Evolutionary conservation across 164 flowering plant species (phyloP), one percentile per base, ranked within the genome.

Genomic region (Macadamia integrifolia): DNA sequence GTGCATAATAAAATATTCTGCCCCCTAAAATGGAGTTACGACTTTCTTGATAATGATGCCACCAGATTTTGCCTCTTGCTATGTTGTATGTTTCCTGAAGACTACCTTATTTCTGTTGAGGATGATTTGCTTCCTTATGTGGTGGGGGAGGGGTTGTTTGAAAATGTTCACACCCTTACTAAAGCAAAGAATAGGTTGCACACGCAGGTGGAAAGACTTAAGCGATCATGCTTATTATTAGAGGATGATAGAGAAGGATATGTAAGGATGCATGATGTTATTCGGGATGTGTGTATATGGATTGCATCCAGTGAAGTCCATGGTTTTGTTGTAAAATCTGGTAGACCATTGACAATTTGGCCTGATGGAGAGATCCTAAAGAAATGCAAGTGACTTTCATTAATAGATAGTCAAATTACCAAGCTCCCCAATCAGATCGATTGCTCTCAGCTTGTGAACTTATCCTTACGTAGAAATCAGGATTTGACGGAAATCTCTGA

Each of bases 51-150:
- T 32, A 31, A 31, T 9, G 61, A 76, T 2, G 68, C 68, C 9
- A 59, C 40, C 3, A 73, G 66, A 42, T 58, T 15, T 15, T 55
- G 52, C 17, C 76, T 79, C 70, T 58, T 79, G 58, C 60, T 73
- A 1, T 78, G 81, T 23, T 63, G 72, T 6, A n/a, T 73, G 15
- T 72, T 75, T 59, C 74, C 72, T 0, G 75, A 73, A 62, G 79
- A 73, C 61, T 35, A 0, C 28, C 9, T 35, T 5, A 71, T 79
- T 66, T 2, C 12, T 1, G 23, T 23, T 23, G 9, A 67, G 7
- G 57, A 61, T 9, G 28, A 55, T 0, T 40, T 76, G 43, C 5
- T 65, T 17, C 30, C 18, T 15, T 69, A 61, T 57, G 69, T 56
- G 0, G 9, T 46, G 18, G 72, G 65, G 6, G 44, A 56, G 49